phyloP scores from a whole-genome alignment of 441 rosid species.

The Eutrema salsugineum region DNA sequence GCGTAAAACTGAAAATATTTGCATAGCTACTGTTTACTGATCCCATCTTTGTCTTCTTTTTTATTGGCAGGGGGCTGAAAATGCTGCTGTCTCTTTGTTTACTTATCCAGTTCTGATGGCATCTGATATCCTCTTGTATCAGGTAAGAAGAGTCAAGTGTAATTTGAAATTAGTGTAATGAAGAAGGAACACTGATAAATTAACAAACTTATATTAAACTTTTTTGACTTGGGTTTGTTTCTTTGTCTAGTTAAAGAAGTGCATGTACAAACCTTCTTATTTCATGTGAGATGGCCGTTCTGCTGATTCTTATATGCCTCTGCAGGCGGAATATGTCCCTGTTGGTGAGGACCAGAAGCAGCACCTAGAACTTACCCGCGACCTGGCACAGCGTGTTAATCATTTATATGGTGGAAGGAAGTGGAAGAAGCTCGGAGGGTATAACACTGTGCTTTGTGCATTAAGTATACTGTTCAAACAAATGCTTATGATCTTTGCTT shows the following conservation, averaged over 20 bases:
- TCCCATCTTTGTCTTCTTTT: neutral
- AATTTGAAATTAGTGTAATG: neutral
- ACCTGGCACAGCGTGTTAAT: constrained; percentile 79
- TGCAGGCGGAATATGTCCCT: constrained; percentile 91
- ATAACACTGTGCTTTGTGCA: constrained; percentile 20
- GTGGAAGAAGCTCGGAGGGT: constrained; percentile 98
- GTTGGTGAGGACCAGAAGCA: constrained; percentile 99
- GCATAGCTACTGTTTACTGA: constrained; percentile 7
- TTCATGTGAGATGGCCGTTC: constrained; percentile 21
- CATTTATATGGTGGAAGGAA: constrained; percentile 87
- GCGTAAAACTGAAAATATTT: neutral
- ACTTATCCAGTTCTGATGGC: constrained; percentile 95
- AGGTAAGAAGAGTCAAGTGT: constrained; percentile 40
- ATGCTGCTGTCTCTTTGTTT: constrained; percentile 77
- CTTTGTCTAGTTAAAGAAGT: neutral
- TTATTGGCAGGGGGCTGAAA: constrained; percentile 73
- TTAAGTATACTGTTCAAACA: neutral
- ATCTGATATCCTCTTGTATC: constrained; percentile 85
- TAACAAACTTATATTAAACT: neutral
- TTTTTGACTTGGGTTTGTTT: neutral
- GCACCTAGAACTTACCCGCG: constrained; percentile 87
- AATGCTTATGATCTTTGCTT: neutral
- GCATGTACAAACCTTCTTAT: constrained; percentile 7
- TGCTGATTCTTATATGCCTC: constrained; percentile 47
- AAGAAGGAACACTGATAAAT: neutral